These are phyloP conservation scores for Nothophoma quercina DNA, from an alignment of 2,329 filamentous ascomycete species.

Conservation along the genomic window DNA sequence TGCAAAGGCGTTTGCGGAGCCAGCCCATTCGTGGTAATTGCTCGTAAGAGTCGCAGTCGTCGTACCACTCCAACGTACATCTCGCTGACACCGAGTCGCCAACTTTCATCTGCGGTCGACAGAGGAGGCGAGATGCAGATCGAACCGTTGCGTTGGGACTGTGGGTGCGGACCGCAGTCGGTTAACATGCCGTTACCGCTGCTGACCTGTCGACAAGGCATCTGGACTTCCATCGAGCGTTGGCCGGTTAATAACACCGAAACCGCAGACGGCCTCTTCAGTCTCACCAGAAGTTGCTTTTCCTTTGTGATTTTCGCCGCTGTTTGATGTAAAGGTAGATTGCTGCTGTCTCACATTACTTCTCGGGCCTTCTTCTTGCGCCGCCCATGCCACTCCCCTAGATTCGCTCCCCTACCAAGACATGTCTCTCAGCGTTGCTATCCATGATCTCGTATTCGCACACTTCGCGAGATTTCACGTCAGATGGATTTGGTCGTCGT, in stretches of 20 bases:
- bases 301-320: neutral
- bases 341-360: neutral
- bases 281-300: neutral
- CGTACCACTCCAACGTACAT: slow-evolving; percentile 4
- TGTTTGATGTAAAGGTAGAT: neutral
- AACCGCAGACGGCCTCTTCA: neutral
- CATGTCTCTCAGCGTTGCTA: neutral
- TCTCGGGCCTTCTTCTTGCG: slow-evolving; percentile 4
- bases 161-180: slow-evolving; percentile 15
- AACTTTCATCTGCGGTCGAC: neutral
- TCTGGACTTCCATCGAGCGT: slow-evolving; percentile 4
- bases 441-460: neutral
- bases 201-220: slow-evolving; percentile 9
- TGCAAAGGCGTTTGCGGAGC: neutral
- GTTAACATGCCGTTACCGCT: slow-evolving; percentile 14
- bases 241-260: slow-evolving; percentile 1
- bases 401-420: neutral
- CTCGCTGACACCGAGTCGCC: slow-evolving; percentile 2
- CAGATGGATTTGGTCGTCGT: too few species aligned
- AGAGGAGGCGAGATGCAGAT: slow-evolving; percentile 15
- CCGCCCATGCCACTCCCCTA: neutral
- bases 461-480: too few species aligned
- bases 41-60: neutral
- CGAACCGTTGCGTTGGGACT: slow-evolving; percentile 7
- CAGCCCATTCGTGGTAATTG: slow-evolving; percentile 1